Evolutionary conservation across 2,329 filamentous ascomycete genomes (phyloP).

Genomic region (Alternaria triticina): DNA sequence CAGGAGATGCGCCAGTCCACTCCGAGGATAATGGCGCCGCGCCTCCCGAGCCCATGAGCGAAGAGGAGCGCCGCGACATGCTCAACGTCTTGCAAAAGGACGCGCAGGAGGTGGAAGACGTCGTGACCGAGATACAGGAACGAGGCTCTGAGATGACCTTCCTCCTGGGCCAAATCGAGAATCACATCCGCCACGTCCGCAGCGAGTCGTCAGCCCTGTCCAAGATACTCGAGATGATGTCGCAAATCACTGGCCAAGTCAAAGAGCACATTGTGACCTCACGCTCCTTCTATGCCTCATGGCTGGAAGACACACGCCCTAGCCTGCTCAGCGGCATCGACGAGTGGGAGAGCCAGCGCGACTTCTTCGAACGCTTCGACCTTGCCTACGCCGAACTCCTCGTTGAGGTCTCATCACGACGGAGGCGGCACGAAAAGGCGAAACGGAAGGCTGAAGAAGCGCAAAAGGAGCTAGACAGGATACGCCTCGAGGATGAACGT

Average conservation of each 20-base stretch:
- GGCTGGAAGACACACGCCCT: constrained; percentile 73
- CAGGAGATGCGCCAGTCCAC: constrained; percentile 42
- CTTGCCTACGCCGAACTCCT: constrained; percentile 84
- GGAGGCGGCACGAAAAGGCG: constrained; percentile 74
- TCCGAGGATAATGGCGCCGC: constrained; percentile 37
- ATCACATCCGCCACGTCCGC: constrained; percentile 65
- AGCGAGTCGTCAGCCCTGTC: constrained; percentile 64
- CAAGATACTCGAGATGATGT: constrained; percentile 69
- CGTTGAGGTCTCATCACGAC: constrained; percentile 80
- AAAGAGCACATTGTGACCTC: constrained; percentile 70
- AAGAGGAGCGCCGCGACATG: constrained; percentile 82
- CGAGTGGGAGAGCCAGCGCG: constrained; percentile 77
- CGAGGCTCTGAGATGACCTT: constrained; percentile 78
- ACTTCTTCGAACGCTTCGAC: constrained; percentile 88
- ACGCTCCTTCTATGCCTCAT: constrained; percentile 67
- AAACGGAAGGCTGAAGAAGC: constrained; percentile 78
- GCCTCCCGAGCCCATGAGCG: constrained; percentile 72
- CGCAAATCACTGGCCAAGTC: constrained; percentile 70
- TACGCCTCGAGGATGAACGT: constrained; percentile 73
- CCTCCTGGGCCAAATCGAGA: constrained; percentile 67
- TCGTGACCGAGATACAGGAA: constrained; percentile 73
- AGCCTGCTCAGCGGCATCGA: constrained; percentile 70
- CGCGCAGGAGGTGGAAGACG: constrained; percentile 66
- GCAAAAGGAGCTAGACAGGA: constrained; percentile 74
- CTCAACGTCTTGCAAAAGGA: constrained; percentile 79